Base-by-base conservation (phyloP, 495 filamentous ascomycete species). In the Bathelium albidoporum region DNA sequence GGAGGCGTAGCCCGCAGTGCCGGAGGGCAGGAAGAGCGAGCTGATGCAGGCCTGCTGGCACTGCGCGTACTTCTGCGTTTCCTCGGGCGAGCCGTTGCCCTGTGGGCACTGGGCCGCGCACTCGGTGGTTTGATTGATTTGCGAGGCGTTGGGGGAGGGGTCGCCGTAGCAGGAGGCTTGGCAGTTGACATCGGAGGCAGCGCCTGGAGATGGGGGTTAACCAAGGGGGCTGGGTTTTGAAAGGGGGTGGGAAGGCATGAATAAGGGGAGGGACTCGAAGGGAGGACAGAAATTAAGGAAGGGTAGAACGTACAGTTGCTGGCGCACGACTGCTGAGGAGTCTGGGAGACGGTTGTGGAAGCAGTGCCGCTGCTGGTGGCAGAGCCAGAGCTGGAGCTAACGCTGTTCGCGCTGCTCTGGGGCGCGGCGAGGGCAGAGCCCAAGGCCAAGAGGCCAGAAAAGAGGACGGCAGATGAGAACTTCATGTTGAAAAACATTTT, bases 51-150 rank as follows among this genome's bases (percentile, higher is more conserved):
- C 18, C n/a, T 64, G 49, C 10, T 58, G 49, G 52, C 62, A 64
- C 2, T 39, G 22, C 18, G 62, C 49, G 29, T 64, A 63, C 14
- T 32, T 32, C 55, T 63, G 41, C 16, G 61, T 63, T 12, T 63
- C 43, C 10, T 44, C 26, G 18, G 26, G 28, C 0, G 61, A 55
- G 31, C 61, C 61, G 45, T 63, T 29, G 0, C 62, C 62, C 28
- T 64, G 62, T 18, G 62, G 62, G 62, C 62, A 64, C 11, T 39
- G 49, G 31, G 62, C 62, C 12, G 53, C 62, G 29, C 62, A 64
- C 28, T 58, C 28, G 18, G 41, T 64, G 49, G 49, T 64, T 32
- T 52, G 29, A 24, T 44, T 52, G 32, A 59, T 59, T n/a, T 64
- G 62, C 31, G 62, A 49, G 18, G 49, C 49, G 55, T 59, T 43